Conservation (phyloP, 2,329 filamentous ascomycete species). For the Claviceps sorghi region DNA sequence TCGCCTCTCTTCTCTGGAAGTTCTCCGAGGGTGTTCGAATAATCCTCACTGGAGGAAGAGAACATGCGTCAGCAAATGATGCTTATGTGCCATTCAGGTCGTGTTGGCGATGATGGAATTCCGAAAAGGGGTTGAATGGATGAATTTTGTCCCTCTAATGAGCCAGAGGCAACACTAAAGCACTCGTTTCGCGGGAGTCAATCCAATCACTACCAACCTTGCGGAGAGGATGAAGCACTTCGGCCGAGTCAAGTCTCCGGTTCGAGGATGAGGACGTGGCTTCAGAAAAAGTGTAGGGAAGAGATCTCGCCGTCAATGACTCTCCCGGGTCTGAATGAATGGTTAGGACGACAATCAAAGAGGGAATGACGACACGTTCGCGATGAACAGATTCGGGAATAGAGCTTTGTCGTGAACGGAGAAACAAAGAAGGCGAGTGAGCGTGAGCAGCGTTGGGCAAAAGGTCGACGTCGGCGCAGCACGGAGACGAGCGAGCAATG, state of each 20-base stretch:
- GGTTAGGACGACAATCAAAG: conserved; percentile 3
- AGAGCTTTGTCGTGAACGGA: not conserved
- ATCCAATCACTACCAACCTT: conserved; percentile 9
- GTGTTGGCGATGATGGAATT: not conserved
- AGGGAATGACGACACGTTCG: not conserved
- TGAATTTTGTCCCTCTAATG: not conserved
- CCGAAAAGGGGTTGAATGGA: not conserved
- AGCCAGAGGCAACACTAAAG: not conserved
- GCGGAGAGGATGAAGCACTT: conserved; percentile 7
- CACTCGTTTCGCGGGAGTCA: not conserved
- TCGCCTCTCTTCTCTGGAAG: not conserved
- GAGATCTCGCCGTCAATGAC: conserved; percentile 6
- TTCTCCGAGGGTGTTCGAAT: not conserved
- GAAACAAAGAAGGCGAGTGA: conserved; percentile 7
- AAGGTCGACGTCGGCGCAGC: conserved; percentile 3
- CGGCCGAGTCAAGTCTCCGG: conserved; percentile 7
- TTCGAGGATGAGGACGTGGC: not conserved
- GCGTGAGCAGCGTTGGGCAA: not conserved
- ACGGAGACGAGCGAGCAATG: conserved; percentile 4
- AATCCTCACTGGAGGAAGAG: not conserved
- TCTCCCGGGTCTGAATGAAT: conserved; percentile 6
- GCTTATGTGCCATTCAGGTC: not conserved
- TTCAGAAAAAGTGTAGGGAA: conserved; percentile 3
- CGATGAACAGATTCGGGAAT: not conserved
- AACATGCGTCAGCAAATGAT: not conserved